Percentiles rank a stretch among this genome's conserved stretches.
Conservation (phyloP, 1,284 basidiomycete genomes). For the Leucocoprinus gongylophorus region DNA sequence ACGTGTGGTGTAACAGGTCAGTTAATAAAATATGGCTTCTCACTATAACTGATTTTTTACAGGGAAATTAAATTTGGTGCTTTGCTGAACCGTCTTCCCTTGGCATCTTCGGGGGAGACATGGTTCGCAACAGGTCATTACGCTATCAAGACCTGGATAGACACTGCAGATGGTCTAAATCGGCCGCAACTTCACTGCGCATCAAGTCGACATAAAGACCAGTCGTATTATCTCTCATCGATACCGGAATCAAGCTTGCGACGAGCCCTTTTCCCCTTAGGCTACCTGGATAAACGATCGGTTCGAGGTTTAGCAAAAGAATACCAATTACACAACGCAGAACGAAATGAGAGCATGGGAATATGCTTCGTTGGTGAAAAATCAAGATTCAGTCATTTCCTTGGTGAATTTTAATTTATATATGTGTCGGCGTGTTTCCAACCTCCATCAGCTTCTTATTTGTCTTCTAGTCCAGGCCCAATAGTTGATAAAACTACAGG, state of each 20-base stretch:
- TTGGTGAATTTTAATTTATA: constrained; percentile 45
- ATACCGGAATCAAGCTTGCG: constrained; percentile 59
- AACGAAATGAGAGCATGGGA: constrained; percentile 87
- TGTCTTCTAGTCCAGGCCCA: constrained; percentile 57
- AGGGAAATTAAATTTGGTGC: constrained; percentile 95
- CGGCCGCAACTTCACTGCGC: constrained; percentile 64
- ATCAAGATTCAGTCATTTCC: constrained; percentile 65
- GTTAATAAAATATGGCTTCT: constrained; percentile 12
- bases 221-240: constrained; percentile 89
- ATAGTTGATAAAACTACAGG: constrained; percentile 60
- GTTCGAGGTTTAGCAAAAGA: constrained; percentile 75
- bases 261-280: constrained; percentile 77
- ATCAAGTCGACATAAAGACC: constrained; percentile 74
- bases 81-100: constrained; percentile 59
- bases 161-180: constrained; percentile 16
- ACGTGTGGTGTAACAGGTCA: constrained; percentile 88
- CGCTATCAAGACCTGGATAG: constrained; percentile 60
- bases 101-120: constrained; percentile 22
- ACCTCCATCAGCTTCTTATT: constrained; percentile 61
- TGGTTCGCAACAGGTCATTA: constrained; percentile 96
- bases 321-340: constrained; percentile 69
- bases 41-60: constrained; percentile 1
- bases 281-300: constrained; percentile 55
- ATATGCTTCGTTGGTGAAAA: constrained; percentile 94
- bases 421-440: background rate